Percentiles rank a stretch among this genome's conserved stretches.
These are phyloP conservation scores for Cucumis melo DNA, from an alignment of 306 rosid species.

Conservation along the genomic window DNA sequence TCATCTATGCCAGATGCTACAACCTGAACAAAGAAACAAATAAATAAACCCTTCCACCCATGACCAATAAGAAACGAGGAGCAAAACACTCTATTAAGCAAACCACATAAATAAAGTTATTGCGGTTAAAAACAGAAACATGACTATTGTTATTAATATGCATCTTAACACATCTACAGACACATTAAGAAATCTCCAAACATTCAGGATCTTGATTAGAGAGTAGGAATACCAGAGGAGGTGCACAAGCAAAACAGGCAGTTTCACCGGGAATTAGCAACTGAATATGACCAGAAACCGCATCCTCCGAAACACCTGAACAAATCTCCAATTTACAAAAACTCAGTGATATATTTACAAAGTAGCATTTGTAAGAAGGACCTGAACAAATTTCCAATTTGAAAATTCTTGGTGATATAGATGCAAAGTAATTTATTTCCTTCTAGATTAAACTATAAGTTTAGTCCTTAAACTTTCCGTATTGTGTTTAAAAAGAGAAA, in stretches of 20 bases:
- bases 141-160: neutral
- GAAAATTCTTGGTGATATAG: neutral
- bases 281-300: conserved; percentile 97
- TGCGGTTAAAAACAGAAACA: neutral
- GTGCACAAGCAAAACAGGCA: conserved; percentile 99
- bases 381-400: conserved; percentile 32
- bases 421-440: neutral
- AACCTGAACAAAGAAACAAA: conserved; percentile 34
- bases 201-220: neutral
- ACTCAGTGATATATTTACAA: neutral
- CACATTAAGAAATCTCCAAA: neutral
- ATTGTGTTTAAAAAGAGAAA: neutral
- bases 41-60: neutral
- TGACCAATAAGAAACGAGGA: neutral
- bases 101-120: neutral
- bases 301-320: conserved; percentile 96
- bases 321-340: conserved; percentile 12
- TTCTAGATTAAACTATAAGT: neutral
- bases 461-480: neutral
- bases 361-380: conserved; percentile 23
- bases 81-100: neutral
- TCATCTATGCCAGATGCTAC: conserved; percentile 97
- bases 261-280: conserved; percentile 88
- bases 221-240: conserved; percentile 63
- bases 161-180: neutral